Evolutionary conservation across 1,284 basidiomycete genomes (phyloP), one percentile per base, ranked within the genome.

Genomic region (Grifola frondosa): DNA sequence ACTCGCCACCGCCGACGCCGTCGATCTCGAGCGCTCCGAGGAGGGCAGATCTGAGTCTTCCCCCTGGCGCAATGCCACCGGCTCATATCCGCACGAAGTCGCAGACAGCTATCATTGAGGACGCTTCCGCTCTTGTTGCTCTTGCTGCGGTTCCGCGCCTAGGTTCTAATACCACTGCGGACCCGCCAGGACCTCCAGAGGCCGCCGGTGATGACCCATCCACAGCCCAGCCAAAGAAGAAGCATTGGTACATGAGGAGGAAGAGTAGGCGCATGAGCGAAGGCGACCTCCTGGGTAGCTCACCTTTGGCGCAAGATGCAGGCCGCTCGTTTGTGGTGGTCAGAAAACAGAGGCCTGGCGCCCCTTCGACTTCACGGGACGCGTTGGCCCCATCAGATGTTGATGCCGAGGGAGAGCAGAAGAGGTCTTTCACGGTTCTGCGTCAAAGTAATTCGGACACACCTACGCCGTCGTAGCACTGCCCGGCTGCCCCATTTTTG

Each of bases 41-140:
- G 46, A 42, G 44, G n/a, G 48, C 57, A 2, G 47, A 58, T 6
- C 59, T 69, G 21, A 70, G 59, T 21, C 61, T 84, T 15, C 81
- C 82, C 0, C 73, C 76, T 4, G 83, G 84, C 8, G 82, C 81
- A 7, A 78, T 81, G 74, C 68, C 74, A 30, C 78, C 81, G n/a
- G 68, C 72, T n/a, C 84, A 87, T 58, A 67, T 77, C 23, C 78
- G 88, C 24, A 88, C 80, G n/a, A 81, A 81, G 66, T 88, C 85
- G 19, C 88, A 91, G 59, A 84, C 81, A 5, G 88, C 88, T 1
- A 78, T 91, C 48, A 80, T 91, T 20, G 84, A 86, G 60, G 71
- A 84, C 58, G 69, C 70, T 30, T 58, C 64, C 4, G 50, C 53
- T 6, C n/a, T 36, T 58, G 15, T 29, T 36, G 45, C 29, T 34